These are phyloP conservation scores for Mortierella alpina DNA, from an alignment of 192 early-diverging fungal species.

Conservation along the genomic window DNA sequence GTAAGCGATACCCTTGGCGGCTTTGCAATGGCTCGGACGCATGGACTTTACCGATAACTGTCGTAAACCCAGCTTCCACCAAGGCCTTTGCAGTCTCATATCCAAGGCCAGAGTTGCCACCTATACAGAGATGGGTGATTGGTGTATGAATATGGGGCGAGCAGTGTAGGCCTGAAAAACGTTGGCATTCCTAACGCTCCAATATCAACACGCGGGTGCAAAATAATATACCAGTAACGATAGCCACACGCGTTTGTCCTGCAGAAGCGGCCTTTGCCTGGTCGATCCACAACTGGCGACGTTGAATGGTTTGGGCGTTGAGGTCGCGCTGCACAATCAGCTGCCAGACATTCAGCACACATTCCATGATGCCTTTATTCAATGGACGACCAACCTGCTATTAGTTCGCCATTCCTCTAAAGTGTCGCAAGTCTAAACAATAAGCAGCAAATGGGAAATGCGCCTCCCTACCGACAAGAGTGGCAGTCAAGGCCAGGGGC, in stretches of 20 bases:
- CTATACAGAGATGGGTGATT: constrained; percentile 7
- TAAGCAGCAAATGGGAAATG: neutral
- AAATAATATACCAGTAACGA: constrained; percentile 30
- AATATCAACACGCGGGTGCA: too few species aligned
- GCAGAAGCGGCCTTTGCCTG: constrained; percentile 4
- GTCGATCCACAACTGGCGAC: constrained; percentile 45
- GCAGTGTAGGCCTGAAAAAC: neutral
- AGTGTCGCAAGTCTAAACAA: too few species aligned
- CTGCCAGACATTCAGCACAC: constrained; percentile 44
- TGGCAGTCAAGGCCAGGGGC: constrained; percentile 27
- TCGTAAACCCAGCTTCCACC: constrained; percentile 63
- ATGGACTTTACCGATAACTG: constrained; percentile 54
- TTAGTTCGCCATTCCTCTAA: neutral
- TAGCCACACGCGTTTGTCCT: constrained; percentile 29
- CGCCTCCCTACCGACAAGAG: constrained; percentile 24
- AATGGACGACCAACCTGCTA: neutral
- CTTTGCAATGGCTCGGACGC: too few species aligned
- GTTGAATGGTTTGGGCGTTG: constrained; percentile 3
- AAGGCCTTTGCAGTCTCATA: constrained; percentile 67
- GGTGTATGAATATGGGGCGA: neutral
- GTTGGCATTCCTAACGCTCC: neutral
- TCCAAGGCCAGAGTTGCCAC: constrained; percentile 71
- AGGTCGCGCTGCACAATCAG: constrained; percentile 24
- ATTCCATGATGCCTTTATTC: constrained; percentile 44
- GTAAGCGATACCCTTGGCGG: neutral